These are phyloP conservation scores for Aspergillus fumigatus DNA, from an alignment of 2,329 filamentous ascomycete species.

Conservation along the genomic window DNA sequence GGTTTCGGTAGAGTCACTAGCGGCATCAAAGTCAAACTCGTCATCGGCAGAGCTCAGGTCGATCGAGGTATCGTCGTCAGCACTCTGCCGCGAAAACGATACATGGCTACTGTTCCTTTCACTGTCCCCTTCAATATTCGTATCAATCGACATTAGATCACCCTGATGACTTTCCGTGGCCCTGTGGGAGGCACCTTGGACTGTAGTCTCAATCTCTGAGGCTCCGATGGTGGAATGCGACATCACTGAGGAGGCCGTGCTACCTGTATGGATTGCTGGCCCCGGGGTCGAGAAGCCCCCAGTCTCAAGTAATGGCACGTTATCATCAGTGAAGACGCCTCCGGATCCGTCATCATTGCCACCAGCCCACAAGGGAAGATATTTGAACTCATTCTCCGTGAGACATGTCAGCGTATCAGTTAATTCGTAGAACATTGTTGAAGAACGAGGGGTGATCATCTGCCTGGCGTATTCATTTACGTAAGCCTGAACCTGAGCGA, in stretches of 20 bases:
- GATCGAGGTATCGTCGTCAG: not conserved
- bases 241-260: constrained; percentile 17
- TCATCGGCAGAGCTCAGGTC: constrained; percentile 7
- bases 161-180: constrained; percentile 30
- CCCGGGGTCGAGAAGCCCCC: constrained; percentile 36
- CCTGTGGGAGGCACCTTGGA: constrained; percentile 32
- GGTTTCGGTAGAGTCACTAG: constrained; percentile 20
- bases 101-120: not conserved
- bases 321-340: constrained; percentile 43
- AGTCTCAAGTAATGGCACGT: constrained; percentile 29
- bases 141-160: constrained; percentile 23
- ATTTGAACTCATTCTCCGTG: constrained; percentile 55
- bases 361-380: constrained; percentile 62
- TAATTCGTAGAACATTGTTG: constrained; percentile 13
- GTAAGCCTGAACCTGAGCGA: constrained; percentile 13
- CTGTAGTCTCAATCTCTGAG: constrained; percentile 28
- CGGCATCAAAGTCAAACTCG: constrained; percentile 9
- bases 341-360: constrained; percentile 51
- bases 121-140: not conserved
- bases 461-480: constrained; percentile 11
- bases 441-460: constrained; percentile 14
- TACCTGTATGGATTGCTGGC: constrained; percentile 29
- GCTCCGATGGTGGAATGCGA: constrained; percentile 23
- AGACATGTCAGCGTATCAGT: constrained; percentile 50
- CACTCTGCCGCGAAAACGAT: not conserved